Conservation (phyloP, 495 filamentous ascomycete genomes). For the Pyrenopolyporus hunteri region DNA sequence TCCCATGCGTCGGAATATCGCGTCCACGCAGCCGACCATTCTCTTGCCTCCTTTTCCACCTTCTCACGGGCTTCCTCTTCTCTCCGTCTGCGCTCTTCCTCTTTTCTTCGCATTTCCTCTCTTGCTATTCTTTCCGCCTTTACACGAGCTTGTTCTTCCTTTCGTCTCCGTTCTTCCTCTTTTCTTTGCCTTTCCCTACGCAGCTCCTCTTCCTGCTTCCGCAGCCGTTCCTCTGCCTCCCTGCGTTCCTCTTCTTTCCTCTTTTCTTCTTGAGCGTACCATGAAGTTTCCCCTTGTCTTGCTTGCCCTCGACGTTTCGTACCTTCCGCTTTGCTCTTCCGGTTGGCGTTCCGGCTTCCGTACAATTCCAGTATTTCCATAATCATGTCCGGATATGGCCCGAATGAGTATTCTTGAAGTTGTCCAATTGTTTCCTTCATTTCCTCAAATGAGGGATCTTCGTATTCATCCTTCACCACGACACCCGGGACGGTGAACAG, state of each 20-base stretch:
- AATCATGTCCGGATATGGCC: no score
- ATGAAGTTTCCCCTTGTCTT: neutral
- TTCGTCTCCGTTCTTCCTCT: neutral
- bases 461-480: no score
- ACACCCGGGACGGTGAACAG: no score
- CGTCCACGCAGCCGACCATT: conserved; percentile 8
- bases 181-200: neutral
- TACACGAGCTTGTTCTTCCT: neutral
- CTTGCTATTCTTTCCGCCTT: neutral
- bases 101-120: conserved; percentile 1
- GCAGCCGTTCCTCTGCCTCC: neutral
- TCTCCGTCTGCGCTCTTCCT: conserved; percentile 3
- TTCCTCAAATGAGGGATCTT: no score
- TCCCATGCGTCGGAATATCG: conserved; percentile 12
- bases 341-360: no score
- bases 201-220: neutral
- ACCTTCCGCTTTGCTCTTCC: no score
- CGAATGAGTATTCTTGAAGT: no score
- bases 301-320: no score
- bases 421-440: no score
- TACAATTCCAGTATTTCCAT: no score
- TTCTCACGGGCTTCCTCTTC: conserved; percentile 10
- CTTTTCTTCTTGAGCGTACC: neutral
- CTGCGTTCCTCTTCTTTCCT: neutral
- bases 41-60: conserved; percentile 10